A percentile compares a stretch with the other conserved stretches of the same genome.
These are phyloP conservation scores for Podila clonocystis DNA, from an alignment of 192 early-diverging fungal species.

Conservation along the genomic window DNA sequence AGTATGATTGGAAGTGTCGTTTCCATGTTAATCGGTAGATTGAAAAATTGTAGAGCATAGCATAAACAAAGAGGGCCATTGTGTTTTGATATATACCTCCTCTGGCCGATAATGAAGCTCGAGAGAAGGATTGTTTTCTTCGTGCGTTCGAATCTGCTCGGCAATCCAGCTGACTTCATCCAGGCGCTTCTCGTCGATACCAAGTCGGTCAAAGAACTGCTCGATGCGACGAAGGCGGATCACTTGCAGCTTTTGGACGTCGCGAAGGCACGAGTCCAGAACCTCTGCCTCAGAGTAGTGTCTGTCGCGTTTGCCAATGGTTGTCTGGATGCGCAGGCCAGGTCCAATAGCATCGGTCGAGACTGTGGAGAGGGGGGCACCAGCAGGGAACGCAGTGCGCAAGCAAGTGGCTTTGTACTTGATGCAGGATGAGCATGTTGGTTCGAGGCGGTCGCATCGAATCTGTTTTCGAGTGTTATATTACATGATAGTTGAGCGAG, in stretches of 20 bases:
- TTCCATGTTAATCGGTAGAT: background rate
- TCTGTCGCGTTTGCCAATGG: slow-evolving; percentile 26
- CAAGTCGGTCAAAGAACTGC: slow-evolving; percentile 37
- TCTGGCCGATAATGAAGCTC: slow-evolving; percentile 10
- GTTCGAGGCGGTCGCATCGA: slow-evolving; percentile 42
- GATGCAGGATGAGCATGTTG: slow-evolving; percentile 42
- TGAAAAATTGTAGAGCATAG: background rate
- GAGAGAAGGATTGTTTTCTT: background rate
- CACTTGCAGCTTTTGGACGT: slow-evolving; percentile 29
- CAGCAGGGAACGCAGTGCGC: slow-evolving; percentile 30
- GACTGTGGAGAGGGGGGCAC: slow-evolving; percentile 29
- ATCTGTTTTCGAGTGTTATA: slow-evolving; percentile 15
- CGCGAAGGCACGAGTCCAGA: slow-evolving; percentile 39
- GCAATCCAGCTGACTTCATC: slow-evolving; percentile 42
- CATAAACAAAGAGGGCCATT: background rate
- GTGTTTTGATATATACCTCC: slow-evolving; percentile 18
- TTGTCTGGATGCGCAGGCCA: slow-evolving; percentile 15
- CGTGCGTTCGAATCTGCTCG: slow-evolving; percentile 28
- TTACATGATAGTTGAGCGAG: background rate
- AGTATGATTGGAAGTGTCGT: background rate
- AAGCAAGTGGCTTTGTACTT: slow-evolving; percentile 48
- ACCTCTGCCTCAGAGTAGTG: slow-evolving; percentile 35
- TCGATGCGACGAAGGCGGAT: slow-evolving; percentile 38
- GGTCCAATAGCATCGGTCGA: slow-evolving; percentile 28
- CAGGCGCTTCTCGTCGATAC: slow-evolving; percentile 39